Evolutionary conservation across 441 rosid genomes (phyloP), one percentile per base, ranked within the genome.

Genomic region (Jatropha multifida): DNA sequence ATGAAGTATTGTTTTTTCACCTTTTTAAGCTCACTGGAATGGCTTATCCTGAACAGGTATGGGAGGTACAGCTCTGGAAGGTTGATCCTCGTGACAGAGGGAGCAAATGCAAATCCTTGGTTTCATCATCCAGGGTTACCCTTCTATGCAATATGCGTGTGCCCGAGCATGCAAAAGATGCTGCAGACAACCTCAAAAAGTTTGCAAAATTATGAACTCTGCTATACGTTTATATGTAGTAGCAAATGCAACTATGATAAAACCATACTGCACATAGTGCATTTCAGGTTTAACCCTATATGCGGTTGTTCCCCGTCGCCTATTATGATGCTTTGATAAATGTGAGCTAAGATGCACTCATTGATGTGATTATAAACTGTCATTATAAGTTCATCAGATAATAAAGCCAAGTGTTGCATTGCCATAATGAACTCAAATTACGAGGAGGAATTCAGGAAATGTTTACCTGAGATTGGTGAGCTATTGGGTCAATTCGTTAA

Each of bases 31-130:
- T 58, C 13, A 58, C 2, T 58, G 61, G 61, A 58, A n/a, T 58
- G 61, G 13, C 61, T 58, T 44, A 46, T 12, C 62, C 65, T 55
- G 17, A 66, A 41, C 78, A 90, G 94, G 92, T 88, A 7, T 90
- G 94, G 94, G 91, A 90, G 75, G 92, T 88, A 58, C 78, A 66
- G 54, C 78, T 88, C 12, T 86, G 85, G 87, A 88, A 87, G 84
- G 71, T 81, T 2, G 75, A 87, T 66, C 84, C 83, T 2, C 75
- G 82, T 18, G 77, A 80, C 73, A 74, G 85, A 0, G 82, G 82
- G 46, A 74, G 52, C 73, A 87, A 76, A 76, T 60, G 52, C 75
- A 87, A 76, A 76, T 64, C 84, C 18, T 56, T 83, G 83, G 81
- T 87, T 20, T 77, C 91, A 0, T 84, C 90, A 26, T 83, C 92